Base-by-base conservation (phyloP, 73 alveolate genomes). In the Breviolum minutum region DNA sequence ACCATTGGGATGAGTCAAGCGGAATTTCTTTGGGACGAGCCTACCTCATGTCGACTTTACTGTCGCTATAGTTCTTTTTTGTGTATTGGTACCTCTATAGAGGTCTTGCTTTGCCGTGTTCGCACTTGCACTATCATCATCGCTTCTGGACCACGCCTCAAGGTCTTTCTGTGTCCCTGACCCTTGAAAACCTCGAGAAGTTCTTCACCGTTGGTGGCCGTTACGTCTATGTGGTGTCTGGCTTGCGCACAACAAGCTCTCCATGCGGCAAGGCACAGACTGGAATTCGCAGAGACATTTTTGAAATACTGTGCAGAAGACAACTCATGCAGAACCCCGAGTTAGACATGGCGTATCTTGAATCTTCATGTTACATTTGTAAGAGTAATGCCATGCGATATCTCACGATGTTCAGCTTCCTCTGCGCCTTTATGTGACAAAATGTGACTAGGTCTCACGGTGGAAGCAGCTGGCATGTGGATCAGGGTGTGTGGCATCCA, bases 141-240 rank as follows among this genome's bases (percentile, higher is more conserved):
- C 5, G 54, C 54, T 40, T 40, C 81, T 5, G 32, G 40, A 7
- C 73, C 48, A 79, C 62, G 70, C 62, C 66, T 48, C 83, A 26
- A 80, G 88, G 88, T 17, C 68, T 92, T 20, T 30, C 24, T 24
- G 79, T 92, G 61, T 8, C 98, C 0, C 90, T 92, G 91, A 61
- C 66, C 12, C 32, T 64, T 22, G 90, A 80, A 14, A 73, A 63
- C 6, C 84, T 92, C 24, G 26, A 29, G 60, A 73, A 81, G 64
- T 92, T 92, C 91, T 76, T 74, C 99, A 19, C 99, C 4, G 99
- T 94, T 62, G 94, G 94, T 0, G 99, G 99, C 20, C 93, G 99
- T n/a, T 94, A 94, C 11, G 99, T 94, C 69, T 94, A 80, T 32
- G 92, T 68, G 19, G 80, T 94, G 40, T 60, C 85, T 14, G 99